These are phyloP conservation scores for Amoebophrya sp. DNA, from an alignment of 169 alveolate species.

Conservation along the genomic window DNA sequence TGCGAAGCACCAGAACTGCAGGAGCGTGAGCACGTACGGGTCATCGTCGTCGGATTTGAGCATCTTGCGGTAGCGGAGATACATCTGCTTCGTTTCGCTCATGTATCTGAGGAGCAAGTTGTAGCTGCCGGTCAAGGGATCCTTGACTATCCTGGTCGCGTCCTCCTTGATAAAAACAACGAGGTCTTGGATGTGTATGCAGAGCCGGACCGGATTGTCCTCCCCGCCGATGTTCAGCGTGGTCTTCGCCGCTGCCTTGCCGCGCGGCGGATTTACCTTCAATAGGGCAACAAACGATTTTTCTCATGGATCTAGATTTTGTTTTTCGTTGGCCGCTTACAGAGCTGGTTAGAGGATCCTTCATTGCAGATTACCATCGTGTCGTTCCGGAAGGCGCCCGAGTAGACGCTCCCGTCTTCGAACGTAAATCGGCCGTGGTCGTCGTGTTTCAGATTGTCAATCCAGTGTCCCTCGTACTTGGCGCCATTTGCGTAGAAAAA, in stretches of 20 bases:
- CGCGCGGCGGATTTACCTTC: background rate
- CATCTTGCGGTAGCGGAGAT: background rate
- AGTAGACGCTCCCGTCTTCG: background rate
- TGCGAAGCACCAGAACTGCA: constrained; percentile 5
- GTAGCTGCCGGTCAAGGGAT: background rate
- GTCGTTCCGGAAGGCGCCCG: background rate
- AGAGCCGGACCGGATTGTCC: background rate
- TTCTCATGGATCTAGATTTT: too few species aligned
- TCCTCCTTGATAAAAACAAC: background rate
- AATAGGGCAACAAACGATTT: too few species aligned
- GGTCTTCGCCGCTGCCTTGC: background rate
- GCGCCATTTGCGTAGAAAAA: background rate
- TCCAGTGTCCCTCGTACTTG: background rate
- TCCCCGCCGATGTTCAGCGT: background rate
- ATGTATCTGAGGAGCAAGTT: background rate
- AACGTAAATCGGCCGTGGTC: background rate
- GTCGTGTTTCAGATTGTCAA: background rate
- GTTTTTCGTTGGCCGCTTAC: too few species aligned
- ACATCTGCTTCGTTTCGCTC: background rate
- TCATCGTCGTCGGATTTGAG: background rate
- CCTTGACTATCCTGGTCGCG: background rate
- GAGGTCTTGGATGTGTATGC: background rate
- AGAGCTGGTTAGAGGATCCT: too few species aligned
- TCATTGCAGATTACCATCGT: background rate
- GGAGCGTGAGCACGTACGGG: background rate